Conservation (phyloP, 352 stramenopile species). For the Globisporangium barbulae region DNA sequence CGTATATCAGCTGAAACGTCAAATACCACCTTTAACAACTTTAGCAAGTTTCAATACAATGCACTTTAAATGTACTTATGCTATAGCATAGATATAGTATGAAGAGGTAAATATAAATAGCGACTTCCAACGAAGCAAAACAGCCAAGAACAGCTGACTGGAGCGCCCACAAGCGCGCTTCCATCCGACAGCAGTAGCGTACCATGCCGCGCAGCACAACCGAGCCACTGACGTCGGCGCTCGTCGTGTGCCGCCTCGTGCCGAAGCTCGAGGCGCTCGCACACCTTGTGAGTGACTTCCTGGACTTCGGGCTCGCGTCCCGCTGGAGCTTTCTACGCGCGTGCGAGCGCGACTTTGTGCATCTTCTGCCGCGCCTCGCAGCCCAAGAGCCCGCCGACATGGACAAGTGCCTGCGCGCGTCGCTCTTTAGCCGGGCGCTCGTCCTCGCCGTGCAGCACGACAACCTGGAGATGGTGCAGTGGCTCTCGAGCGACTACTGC, state of each 20-base stretch:
- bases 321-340: conserved; percentile 12
- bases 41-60: no score
- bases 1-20: no score
- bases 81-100: not conserved
- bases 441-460: conserved; percentile 6
- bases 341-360: conserved; percentile 7
- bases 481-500: conserved; percentile 11
- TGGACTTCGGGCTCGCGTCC: conserved; percentile 8
- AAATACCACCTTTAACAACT: no score
- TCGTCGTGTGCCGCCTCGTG: conserved; percentile 14
- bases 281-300: conserved; percentile 14
- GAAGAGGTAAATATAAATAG: not conserved
- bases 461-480: conserved; percentile 12
- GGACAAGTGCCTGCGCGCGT: conserved; percentile 3
- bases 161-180: not conserved
- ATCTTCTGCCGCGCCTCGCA: conserved; percentile 6
- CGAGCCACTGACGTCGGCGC: conserved; percentile 9
- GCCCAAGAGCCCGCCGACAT: not conserved
- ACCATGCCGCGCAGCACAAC: not conserved
- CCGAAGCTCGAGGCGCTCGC: conserved; percentile 14
- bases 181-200: not conserved
- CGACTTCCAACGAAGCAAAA: not conserved
- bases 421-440: conserved; percentile 7
- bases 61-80: no score
- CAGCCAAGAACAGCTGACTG: not conserved